These are phyloP conservation scores for Cornus suecica DNA, from an alignment of 148 eudicot genomes.

Conservation along the genomic window DNA sequence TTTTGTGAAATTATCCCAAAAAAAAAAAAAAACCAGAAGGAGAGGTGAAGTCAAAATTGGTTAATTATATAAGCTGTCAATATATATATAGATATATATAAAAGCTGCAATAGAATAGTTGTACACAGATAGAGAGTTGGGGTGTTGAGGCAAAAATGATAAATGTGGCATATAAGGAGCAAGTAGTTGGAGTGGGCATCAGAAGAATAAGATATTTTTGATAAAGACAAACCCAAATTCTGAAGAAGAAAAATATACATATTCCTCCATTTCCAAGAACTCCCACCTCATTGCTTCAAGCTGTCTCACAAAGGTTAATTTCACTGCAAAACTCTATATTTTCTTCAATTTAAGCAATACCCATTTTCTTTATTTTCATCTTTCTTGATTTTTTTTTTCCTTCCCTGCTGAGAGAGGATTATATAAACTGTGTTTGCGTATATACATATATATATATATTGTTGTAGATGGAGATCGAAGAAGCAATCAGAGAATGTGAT, in stretches of 20 bases:
- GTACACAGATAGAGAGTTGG: too few species aligned
- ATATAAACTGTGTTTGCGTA: too few species aligned
- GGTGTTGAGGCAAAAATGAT: too few species aligned
- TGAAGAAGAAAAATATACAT: not conserved
- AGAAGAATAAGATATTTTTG: not conserved
- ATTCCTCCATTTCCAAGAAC: not conserved
- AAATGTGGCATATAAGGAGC: not conserved
- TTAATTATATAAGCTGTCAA: too few species aligned
- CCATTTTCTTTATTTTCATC: not conserved
- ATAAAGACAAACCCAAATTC: not conserved
- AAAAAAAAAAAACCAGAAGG: too few species aligned
- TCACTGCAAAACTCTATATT: not conserved
- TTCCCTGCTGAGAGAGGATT: not conserved
- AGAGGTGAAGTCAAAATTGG: too few species aligned
- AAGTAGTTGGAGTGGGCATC: not conserved
- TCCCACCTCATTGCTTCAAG: not conserved
- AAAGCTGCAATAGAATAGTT: too few species aligned
- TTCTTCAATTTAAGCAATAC: not conserved
- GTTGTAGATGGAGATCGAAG: slow-evolving; percentile 72
- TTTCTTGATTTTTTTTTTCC: not conserved
- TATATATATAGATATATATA: too few species aligned
- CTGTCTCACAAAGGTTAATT: not conserved
- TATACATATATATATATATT: not conserved
- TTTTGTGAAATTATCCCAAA: too few species aligned
- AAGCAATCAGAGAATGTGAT: slow-evolving; percentile 66